Conservation (phyloP, 768 basidiomycete species). For the Polyporus arcularius region DNA sequence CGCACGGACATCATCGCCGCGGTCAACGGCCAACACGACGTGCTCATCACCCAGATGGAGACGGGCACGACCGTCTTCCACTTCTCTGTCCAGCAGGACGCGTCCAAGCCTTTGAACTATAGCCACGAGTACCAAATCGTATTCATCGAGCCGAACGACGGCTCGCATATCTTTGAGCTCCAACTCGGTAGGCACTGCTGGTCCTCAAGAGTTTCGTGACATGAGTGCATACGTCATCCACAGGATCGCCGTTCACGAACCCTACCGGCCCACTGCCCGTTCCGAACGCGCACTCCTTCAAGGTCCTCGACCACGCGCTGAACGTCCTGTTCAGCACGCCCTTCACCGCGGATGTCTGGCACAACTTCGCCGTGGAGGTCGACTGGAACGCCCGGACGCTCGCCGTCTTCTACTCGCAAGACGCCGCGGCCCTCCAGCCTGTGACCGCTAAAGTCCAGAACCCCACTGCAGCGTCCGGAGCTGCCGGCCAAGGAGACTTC, state of each 20-base stretch:
- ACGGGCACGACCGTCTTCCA: slow-evolving; percentile 49
- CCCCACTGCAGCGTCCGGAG: slow-evolving; percentile 38
- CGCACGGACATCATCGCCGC: slow-evolving; percentile 61
- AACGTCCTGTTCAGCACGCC: slow-evolving; percentile 51
- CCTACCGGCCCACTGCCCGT: slow-evolving; percentile 47
- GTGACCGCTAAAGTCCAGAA: slow-evolving; percentile 49
- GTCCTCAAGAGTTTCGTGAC: not conserved
- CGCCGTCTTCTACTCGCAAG: slow-evolving; percentile 51
- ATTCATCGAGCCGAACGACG: slow-evolving; percentile 62
- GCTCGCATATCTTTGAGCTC: slow-evolving; percentile 59
- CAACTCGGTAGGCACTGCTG: slow-evolving; percentile 47
- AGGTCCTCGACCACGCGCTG: slow-evolving; percentile 55
- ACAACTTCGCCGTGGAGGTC: slow-evolving; percentile 61
- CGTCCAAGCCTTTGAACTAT: slow-evolving; percentile 47
- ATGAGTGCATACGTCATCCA: too few relatives aligned
- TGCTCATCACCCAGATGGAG: slow-evolving; percentile 43
- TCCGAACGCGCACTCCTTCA: slow-evolving; percentile 48
- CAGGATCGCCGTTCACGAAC: slow-evolving; percentile 59
- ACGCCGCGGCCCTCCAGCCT: slow-evolving; percentile 37
- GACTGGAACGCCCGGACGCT: slow-evolving; percentile 56
- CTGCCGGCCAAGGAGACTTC: slow-evolving; percentile 58
- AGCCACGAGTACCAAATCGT: slow-evolving; percentile 64
- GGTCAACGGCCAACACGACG: slow-evolving; percentile 38
- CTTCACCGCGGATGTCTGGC: slow-evolving; percentile 49
- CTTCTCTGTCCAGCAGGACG: slow-evolving; percentile 47